phyloP scores from a whole-genome alignment of 2,329 filamentous ascomycete species.

The Purpureocillium takamizusanense region DNA sequence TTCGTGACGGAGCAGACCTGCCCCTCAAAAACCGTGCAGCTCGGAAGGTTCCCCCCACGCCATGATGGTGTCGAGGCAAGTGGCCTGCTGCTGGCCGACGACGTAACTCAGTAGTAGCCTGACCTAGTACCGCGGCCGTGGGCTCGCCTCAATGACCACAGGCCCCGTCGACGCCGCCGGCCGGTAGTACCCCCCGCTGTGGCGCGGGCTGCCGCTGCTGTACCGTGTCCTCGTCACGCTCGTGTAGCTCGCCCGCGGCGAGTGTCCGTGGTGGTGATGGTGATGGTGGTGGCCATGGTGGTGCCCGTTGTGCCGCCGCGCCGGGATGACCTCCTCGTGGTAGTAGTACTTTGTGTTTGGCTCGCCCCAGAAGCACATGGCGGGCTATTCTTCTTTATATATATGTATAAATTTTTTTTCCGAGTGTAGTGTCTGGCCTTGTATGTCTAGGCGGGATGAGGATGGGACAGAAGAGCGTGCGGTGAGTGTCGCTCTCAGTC shows the following conservation, averaged over 20 bases:
- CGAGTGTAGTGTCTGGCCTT: too few relatives aligned
- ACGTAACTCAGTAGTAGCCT: not conserved
- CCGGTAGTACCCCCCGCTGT: conserved; percentile 21
- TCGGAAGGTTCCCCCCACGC: too few relatives aligned
- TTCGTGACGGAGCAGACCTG: too few relatives aligned
- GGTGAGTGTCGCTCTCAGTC: too few relatives aligned
- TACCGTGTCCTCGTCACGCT: conserved; percentile 27
- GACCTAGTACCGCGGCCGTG: conserved; percentile 19
- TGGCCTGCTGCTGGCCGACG: too few relatives aligned
- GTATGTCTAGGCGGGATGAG: too few relatives aligned
- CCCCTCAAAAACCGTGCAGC: too few relatives aligned
- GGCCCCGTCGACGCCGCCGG: conserved; percentile 11
- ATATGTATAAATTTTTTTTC: too few relatives aligned
- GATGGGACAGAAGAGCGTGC: too few relatives aligned
- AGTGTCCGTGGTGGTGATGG: conserved; percentile 22
- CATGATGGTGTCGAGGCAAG: too few relatives aligned
- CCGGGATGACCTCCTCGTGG: conserved; percentile 42
- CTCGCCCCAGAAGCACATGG: conserved; percentile 41
- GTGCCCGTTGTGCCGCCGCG: conserved; percentile 26
- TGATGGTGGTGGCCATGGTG: conserved; percentile 24
- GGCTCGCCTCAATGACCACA: conserved; percentile 32
- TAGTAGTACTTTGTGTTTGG: conserved; percentile 44
- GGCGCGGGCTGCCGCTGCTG: conserved; percentile 29
- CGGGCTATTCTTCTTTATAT: too few relatives aligned
- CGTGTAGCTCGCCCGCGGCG: conserved; percentile 34